A percentile compares a stretch with the other conserved stretches of the same genome.
Evolutionary conservation across 345 rosid genomes (phyloP).

Genomic region (Syzygium aqueum): DNA sequence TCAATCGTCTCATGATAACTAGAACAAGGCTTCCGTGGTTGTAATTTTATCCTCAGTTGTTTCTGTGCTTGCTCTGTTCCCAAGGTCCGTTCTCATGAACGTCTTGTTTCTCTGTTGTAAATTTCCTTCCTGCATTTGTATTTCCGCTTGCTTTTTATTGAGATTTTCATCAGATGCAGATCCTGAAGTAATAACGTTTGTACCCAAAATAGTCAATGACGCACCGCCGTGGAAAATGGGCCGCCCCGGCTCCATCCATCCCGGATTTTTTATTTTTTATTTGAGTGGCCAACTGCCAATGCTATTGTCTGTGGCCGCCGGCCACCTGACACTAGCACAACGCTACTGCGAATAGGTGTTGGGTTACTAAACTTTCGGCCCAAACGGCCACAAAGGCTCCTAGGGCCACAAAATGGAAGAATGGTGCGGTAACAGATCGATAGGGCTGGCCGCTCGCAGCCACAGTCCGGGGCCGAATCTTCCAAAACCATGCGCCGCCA

Average conservation of each 20-base stretch:
- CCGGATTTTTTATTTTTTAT: neutral
- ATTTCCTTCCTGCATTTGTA: neutral
- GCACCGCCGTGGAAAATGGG: neutral
- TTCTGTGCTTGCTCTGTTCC: neutral
- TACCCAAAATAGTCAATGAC: neutral
- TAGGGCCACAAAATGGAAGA: neutral
- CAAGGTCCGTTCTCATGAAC: neutral
- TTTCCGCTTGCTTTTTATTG: neutral
- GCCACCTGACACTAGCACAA: neutral
- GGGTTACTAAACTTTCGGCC: neutral
- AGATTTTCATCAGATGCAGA: neutral
- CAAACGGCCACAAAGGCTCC: neutral
- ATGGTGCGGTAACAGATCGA: neutral
- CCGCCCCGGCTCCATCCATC: neutral
- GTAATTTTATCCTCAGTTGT: neutral
- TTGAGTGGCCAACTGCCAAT: neutral
- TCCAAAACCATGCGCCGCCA: neutral
- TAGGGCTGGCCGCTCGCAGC: neutral
- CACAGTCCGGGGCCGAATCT: neutral
- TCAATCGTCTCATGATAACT: neutral
- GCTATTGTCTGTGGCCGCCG: neutral
- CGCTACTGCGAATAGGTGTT: neutral
- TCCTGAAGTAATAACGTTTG: neutral
- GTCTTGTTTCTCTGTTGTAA: neutral
- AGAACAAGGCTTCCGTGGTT: neutral